These are phyloP conservation scores for Saccharomycopsis javanensis DNA, from an alignment of 805 yeast genomes.

Conservation along the genomic window DNA sequence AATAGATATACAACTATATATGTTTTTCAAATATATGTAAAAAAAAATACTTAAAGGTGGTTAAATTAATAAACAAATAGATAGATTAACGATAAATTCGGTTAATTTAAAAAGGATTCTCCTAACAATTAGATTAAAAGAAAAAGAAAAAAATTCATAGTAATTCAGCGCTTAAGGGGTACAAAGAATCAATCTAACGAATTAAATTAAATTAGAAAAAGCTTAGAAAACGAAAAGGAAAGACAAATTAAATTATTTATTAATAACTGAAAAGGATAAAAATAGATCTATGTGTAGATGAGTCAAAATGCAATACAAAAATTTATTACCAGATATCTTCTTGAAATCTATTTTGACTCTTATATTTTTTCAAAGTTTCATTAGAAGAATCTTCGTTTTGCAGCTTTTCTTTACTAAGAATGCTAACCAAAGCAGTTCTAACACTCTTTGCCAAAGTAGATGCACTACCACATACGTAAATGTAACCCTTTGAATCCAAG, in stretches of 20 bases:
- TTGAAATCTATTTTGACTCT: conserved; percentile 81
- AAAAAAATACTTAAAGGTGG: too few species aligned
- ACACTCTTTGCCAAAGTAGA: conserved; percentile 93
- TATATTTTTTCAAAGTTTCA: conserved; percentile 67
- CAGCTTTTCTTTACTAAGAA: conserved; percentile 55
- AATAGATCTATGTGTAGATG: not conserved
- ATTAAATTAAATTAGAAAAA: not conserved
- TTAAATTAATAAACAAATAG: too few species aligned
- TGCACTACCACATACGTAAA: conserved; percentile 97
- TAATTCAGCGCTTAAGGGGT: not conserved
- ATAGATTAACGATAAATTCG: too few species aligned
- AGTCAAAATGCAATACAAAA: not conserved
- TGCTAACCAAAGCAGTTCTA: conserved; percentile 52
- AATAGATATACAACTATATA: too few species aligned
- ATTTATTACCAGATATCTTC: conserved; percentile 86
- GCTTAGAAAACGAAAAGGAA: not conserved
- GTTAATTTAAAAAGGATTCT: too few species aligned
- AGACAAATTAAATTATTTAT: not conserved
- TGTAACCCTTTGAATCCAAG: conserved; percentile 69
- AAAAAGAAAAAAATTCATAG: too few species aligned
- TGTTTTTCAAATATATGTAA: too few species aligned
- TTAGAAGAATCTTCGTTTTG: conserved; percentile 53
- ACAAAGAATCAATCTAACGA: too few species aligned
- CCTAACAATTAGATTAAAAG: too few species aligned
- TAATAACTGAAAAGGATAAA: not conserved